Base-by-base conservation (phyloP, 306 rosid species). In the Pyrus pyrifolia region DNA sequence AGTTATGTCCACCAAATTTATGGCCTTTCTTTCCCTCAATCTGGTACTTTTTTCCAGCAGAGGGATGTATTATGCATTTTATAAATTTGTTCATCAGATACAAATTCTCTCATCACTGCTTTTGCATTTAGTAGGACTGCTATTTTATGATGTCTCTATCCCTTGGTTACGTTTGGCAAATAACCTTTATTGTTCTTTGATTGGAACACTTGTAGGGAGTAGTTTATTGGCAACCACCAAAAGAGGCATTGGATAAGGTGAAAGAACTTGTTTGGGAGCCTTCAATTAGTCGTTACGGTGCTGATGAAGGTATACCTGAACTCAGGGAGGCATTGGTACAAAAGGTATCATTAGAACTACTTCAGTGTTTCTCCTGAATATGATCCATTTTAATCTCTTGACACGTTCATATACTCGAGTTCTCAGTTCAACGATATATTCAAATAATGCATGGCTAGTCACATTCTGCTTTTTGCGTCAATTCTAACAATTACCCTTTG, bases 161-260 rank as follows among this genome's bases (percentile, higher is more conserved):
- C n/a, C 42, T 53, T 42, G 27, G 49, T 44, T 79, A n/a, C 46
- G 10, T 67, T 59, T 72, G 75, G 66, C n/a, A 21, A 22, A 38
- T 33, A 22, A 19, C 64, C 64, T 70, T 42, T 38, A 35, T 73
- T 75, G 23, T 57, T 27, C 19, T 57, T 62, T 78, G 76, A 71
- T 78, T 71, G 42, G 63, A 76, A 42, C 77, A 42, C 78, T 71
- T 85, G 46, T 66, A 95, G 99, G 99, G 99, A 30, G 97, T 92
- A 68, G 99, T 95, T 77, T 74, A 95, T 77, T 95, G 99, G 99
- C 93, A 89, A 81, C 99, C 99, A 61, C 99, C 99, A 11, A 78
- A 87, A 77, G 78, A 87, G 81, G 99, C 99, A 17, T 65, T 95
- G 85, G 86, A 89, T 17, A 95, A 82, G 89, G 97, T 85, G 72